Evolutionary conservation across 2,329 filamentous ascomycete genomes (phyloP).

Genomic region (Sordariomycetes sp.): DNA sequence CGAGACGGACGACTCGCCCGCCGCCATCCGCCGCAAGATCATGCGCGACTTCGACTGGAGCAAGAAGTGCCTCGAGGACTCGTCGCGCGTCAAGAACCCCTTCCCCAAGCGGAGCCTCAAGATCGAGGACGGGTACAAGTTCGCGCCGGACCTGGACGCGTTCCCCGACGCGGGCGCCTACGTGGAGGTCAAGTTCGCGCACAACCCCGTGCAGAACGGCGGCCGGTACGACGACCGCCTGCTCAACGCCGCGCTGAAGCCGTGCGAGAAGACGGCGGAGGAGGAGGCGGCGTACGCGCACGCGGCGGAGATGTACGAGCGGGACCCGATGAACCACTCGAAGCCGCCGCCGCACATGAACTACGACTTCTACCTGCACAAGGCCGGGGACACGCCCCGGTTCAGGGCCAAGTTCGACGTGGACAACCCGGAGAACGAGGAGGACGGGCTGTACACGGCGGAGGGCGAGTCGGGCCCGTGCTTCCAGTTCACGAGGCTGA

Average conservation of each 20-base stretch:
- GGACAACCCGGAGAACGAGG: constrained; percentile 42
- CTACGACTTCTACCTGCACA: constrained; percentile 56
- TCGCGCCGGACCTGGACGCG: constrained; percentile 56
- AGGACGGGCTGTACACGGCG: constrained; percentile 43
- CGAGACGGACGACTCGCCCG: constrained; percentile 50
- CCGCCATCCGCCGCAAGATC: constrained; percentile 58
- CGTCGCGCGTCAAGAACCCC: constrained; percentile 39
- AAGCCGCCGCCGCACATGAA: constrained; percentile 48
- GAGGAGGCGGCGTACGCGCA: constrained; percentile 41
- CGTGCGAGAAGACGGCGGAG: constrained; percentile 42
- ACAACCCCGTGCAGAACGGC: constrained; percentile 47
- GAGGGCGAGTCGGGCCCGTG: constrained; percentile 33
- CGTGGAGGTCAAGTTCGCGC: constrained; percentile 58
- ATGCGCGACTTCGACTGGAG: constrained; percentile 49
- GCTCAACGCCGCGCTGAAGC: constrained; percentile 49
- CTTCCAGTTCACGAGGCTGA: constrained; percentile 52
- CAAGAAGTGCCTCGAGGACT: constrained; percentile 40
- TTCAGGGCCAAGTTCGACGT: constrained; percentile 54
- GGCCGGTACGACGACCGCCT: constrained; percentile 49
- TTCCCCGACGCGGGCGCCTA: constrained; percentile 62
- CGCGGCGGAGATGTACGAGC: constrained; percentile 41
- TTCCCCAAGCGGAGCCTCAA: constrained; percentile 47
- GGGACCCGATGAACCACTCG: constrained; percentile 43
- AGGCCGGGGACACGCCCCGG: constrained; percentile 32
- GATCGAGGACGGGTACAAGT: constrained; percentile 47